phyloP scores from a whole-genome alignment of 2,329 filamentous ascomycete genomes.

The Ceratocystis ficicola region DNA sequence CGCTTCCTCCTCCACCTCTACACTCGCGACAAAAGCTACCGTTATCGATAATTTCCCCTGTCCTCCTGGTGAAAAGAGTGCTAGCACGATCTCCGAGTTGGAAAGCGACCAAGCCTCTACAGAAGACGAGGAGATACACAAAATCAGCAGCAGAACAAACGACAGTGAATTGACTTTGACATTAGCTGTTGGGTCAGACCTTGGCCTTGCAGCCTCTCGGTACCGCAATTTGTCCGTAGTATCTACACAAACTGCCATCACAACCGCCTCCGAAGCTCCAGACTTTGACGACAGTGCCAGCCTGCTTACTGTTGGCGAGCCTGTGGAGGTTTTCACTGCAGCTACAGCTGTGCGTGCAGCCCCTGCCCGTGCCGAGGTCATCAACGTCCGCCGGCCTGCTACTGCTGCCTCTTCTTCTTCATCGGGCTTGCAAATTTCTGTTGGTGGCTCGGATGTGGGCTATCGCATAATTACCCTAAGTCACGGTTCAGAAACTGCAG shows the following conservation, averaged over 20 bases:
- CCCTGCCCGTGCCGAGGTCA: slow-evolving; percentile 18
- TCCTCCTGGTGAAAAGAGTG: neutral
- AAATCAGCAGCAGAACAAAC: neutral
- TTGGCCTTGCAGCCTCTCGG: slow-evolving; percentile 7
- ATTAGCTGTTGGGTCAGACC: neutral
- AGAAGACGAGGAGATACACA: neutral
- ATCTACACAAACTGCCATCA: neutral
- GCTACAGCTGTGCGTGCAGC: slow-evolving; percentile 18
- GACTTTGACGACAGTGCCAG: slow-evolving; percentile 14
- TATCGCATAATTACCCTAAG: neutral
- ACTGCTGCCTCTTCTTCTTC: neutral
- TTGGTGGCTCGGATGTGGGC: neutral
- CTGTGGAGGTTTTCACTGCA: slow-evolving; percentile 13
- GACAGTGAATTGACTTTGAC: neutral
- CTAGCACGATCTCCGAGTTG: neutral
- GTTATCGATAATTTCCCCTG: neutral
- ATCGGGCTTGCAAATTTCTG: neutral
- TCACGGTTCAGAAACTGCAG: neutral
- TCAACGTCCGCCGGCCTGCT: slow-evolving; percentile 17
- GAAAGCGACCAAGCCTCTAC: neutral
- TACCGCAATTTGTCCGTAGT: neutral
- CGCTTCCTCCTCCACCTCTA: neutral
- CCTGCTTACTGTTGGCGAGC: slow-evolving; percentile 15
- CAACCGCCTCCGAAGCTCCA: neutral
- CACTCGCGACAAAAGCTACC: neutral